phyloP scores from a whole-genome alignment of 2,329 filamentous ascomycete genomes.

The Xylariaceae sp. region DNA sequence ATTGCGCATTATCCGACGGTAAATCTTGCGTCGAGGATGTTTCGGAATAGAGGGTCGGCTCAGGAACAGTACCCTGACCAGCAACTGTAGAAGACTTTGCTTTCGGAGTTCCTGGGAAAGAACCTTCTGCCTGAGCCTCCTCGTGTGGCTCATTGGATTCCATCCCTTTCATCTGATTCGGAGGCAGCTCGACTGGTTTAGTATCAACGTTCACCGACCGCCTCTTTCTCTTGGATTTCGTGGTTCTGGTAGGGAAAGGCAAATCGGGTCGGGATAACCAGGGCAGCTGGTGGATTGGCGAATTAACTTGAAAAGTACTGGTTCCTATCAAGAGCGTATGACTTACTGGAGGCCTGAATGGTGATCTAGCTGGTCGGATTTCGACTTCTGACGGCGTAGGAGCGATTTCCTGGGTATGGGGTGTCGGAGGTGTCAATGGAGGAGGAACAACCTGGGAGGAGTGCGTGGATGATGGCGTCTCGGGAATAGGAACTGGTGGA shows the following conservation, averaged over 20 bases:
- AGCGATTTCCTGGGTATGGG: constrained; percentile 41
- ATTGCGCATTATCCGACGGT: constrained; percentile 37
- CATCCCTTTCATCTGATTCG: constrained; percentile 41
- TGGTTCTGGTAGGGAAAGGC: constrained; percentile 50
- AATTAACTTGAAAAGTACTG: constrained; percentile 31
- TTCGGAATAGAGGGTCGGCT: constrained; percentile 31
- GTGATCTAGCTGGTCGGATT: constrained; percentile 23
- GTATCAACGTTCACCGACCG: constrained; percentile 41
- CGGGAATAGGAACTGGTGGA: constrained; percentile 45
- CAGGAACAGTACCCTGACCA: constrained; percentile 8
- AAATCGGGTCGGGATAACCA: constrained; percentile 58
- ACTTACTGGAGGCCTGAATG: constrained; percentile 57
- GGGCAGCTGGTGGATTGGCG: constrained; percentile 49
- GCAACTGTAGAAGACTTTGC: constrained; percentile 16
- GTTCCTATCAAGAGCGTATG: constrained; percentile 2
- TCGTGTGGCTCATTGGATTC: constrained; percentile 16
- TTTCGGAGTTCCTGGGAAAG: constrained; percentile 25
- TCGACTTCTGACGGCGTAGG: constrained; percentile 33
- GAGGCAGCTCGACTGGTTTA: constrained; percentile 47
- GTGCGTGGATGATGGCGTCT: constrained; percentile 58
- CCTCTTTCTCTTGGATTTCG: constrained; percentile 48
- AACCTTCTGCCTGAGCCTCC: constrained; percentile 26
- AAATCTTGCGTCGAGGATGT: constrained; percentile 37
- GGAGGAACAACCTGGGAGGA: constrained; percentile 45
- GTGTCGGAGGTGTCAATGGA: constrained; percentile 52